Base-by-base conservation (phyloP, 164 flowering plant genomes). In the Tetrastigma voinierianum region DNA sequence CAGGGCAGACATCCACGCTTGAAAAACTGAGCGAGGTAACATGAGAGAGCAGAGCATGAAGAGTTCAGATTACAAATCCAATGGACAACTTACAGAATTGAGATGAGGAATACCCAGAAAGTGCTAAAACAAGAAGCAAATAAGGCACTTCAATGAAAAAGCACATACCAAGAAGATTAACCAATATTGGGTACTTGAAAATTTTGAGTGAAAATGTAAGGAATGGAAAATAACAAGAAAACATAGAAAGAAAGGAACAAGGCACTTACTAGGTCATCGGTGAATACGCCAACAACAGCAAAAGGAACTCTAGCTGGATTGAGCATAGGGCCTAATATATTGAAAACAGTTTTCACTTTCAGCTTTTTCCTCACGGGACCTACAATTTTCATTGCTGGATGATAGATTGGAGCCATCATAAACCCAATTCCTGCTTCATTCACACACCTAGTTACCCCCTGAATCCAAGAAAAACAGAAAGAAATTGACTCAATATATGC, bases 351-450 rank as follows among this genome's bases (percentile, higher is more conserved):
- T 75, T 83, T 95, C 53, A 95, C 86, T 90, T 86, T 88, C 4
- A 96, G 87, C 78, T 82, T 84, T 69, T 89, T 88, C 74, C 99
- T 83, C 57, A 93, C 85, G 57, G 97, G 95, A 44, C 92, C 81
- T 57, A 93, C 96, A 67, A 89, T 77, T 81, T 89, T 82, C 99
- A 96, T 93, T 51, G 97, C 93, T 14, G 98, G 99, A 76, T 95
- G 99, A 64, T 89, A 95, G 15, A 43, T 77, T 57, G 99, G 93
- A 61, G 97, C 58, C 98, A 96, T 93, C 96, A 93, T 90, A 60
- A 93, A 96, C 47, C 96, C 99, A 72, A 95, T 90, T 44, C 98
- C 97, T 45, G 74, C 91, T 80, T 88, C 87, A 64, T 82, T 67
- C 44, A 95, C 86, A 68, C 98, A 89, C 65, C 73, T 82, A 64